Conservation (phyloP, 202 grass and related monocot species). For the Cymbopogon flexuosus region DNA sequence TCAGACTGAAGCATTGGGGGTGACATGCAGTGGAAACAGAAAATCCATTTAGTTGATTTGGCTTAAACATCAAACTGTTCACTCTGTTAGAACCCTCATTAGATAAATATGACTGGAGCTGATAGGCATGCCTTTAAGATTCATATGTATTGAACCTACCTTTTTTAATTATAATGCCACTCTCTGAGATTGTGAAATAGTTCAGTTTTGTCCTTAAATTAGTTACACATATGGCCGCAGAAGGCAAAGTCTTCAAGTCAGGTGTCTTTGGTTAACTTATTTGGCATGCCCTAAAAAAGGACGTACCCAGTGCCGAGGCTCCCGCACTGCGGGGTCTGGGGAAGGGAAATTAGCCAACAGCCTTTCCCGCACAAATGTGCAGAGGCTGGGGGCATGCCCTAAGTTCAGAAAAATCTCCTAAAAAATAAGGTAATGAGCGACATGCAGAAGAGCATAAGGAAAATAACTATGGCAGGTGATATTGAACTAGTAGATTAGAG, state of each 20-base stretch:
- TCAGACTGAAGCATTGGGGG: background rate
- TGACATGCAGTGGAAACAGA: background rate
- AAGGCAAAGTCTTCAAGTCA: background rate
- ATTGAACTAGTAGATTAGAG: background rate
- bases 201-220: background rate
- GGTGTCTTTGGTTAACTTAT: background rate
- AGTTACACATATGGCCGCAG: background rate
- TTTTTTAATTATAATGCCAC: background rate
- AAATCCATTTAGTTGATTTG: background rate
- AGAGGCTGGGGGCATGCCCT: background rate
- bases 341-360: no score
- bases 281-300: background rate
- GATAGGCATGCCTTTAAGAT: background rate
- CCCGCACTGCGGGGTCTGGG: no score
- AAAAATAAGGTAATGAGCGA: background rate
- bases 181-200: background rate
- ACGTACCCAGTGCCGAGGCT: no score
- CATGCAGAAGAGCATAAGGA: background rate
- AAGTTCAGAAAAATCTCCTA: background rate
- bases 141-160: background rate
- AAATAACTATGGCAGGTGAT: background rate
- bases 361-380: no score
- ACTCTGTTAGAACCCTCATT: background rate
- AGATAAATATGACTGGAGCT: background rate
- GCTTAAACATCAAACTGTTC: background rate